Evolutionary conservation across 2,329 filamentous ascomycete species (phyloP).

Genomic region (Remersonia thermophila): DNA sequence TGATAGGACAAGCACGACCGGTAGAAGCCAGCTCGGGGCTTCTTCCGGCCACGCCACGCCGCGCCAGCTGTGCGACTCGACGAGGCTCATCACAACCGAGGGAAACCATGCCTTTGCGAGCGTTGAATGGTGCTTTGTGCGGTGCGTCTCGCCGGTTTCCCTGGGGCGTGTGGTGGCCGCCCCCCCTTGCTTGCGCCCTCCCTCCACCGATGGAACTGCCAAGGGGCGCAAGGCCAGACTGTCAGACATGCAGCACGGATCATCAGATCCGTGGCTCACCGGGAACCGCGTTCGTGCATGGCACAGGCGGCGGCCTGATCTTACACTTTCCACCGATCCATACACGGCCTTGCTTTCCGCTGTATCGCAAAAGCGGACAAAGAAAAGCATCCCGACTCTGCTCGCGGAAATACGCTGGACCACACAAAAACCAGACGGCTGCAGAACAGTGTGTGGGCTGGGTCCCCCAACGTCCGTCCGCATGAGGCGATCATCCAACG

Average conservation of each 20-base stretch:
- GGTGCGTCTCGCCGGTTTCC: no score
- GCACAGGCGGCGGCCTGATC: no score
- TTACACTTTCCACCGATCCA: not conserved
- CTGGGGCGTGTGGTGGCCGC: constrained; percentile 2
- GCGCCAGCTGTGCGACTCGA: constrained; percentile 7
- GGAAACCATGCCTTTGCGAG: no score
- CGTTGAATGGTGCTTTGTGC: not conserved
- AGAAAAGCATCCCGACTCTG: no score
- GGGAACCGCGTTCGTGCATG: not conserved
- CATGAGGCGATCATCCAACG: constrained; percentile 3
- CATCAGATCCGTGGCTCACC: not conserved
- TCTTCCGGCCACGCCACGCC: not conserved
- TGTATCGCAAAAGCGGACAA: no score
- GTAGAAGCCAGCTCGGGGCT: no score
- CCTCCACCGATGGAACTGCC: constrained; percentile 1
- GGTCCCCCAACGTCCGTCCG: not conserved
- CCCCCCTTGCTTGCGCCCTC: no score
- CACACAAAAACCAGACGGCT: no score
- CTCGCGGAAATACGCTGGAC: no score
- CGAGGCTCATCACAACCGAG: constrained; percentile 5
- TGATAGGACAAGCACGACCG: no score
- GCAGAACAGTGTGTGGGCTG: no score
- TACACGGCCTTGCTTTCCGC: no score
- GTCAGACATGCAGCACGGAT: constrained; percentile 8
- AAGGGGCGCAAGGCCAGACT: constrained; percentile 6